Evolutionary conservation across 495 filamentous ascomycete species (phyloP), one percentile per base, ranked within the genome.

Genomic region (Hypomontagnella monticulosa): DNA sequence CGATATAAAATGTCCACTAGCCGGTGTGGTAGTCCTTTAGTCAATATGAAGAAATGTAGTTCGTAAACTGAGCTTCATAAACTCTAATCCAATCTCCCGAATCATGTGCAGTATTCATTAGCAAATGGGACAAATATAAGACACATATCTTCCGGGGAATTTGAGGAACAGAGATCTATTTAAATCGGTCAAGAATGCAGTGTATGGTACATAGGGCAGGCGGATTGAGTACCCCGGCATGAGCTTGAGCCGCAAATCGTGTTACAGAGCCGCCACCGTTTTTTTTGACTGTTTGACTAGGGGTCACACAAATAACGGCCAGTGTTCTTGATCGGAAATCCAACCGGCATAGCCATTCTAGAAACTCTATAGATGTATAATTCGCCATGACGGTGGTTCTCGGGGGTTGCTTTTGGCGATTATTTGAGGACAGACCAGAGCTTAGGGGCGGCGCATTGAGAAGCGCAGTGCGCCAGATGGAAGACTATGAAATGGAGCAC

Each of bases 391-490:
- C 23, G 66, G 55, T 20, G 37, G 16, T 47, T 37, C 23, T 54
- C 51, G 52, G 40, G 33, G 18, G 20, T 34, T 12, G 38, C 12
- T 33, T 53, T 46, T 19, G 30, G 54, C 40, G 46, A 80, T 85
- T 93, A 99, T 84, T 96, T 96, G 74, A 98, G 89, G 72, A 85
- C 76, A 58, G 88, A 85, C 84, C 90, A 99, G 74, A 99, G 89
- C 88, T 96, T 97, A 69, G 95, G 96, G 38, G 94, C 96, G 53
- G 95, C 95, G 75, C 94, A 98, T 75, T 87, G 78, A 71, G 84
- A 89, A 55, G 93, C 92, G 81, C 95, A 99, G 84, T 98, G 95
- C 67, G 89, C 85, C 71, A 98, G 89, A 80, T 99, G 95, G 89
- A 99, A 99, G 87, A 97, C 95, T 99, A 61, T 33, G 34, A 10